Evolutionary conservation across 1,284 basidiomycete species (phyloP), one percentile per base, ranked within the genome.

Genomic region (Limonomyces culmigenus): DNA sequence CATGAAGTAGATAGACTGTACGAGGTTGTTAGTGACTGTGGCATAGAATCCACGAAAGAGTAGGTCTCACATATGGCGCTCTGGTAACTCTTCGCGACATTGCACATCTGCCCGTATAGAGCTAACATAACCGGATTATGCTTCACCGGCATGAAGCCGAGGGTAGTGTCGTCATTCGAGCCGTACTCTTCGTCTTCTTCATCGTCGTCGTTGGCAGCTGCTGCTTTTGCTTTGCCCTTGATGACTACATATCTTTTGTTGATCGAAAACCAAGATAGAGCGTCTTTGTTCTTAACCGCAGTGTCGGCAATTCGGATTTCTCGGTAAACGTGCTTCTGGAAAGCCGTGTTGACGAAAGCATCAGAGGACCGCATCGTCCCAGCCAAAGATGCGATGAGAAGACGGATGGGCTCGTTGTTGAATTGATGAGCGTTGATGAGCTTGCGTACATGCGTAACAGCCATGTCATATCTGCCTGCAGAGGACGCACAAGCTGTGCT

Each of bases 51-150:
- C 38, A 36, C 16, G 36, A 35, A 35, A 19, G 5, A 43, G 35
- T 29, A 18, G 4, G 2, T 63, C 86, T 50, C 44, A 93, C 91
- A 89, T 32, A 95, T 72, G 1, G 88, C 85, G 39, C 81, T 81
- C 49, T 95, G 87, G 51, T 83, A 92, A 45, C 85, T 91, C 55
- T 76, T 83, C 3, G 84, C 78, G 2, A 74, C 72, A 5, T 88
- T 67, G 51, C 88, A 79, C 42, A 92, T 70, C 50, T 86, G 83
- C 0, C 86, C 89, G 50, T 96, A 95, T n/a, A 88, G 60, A 2
- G 79, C 63, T 21, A 86, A 68, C 37, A 75, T 64, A 16, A 81
- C 56, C 0, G 91, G 84, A 42, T 83, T 89, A 20, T 67, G 56
- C 50, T 75, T 79, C 5, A 65, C 83, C 0, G 86, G 86, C 31